phyloP scores from a whole-genome alignment of 345 rosid genomes.

The Eucalyptus sp. region DNA sequence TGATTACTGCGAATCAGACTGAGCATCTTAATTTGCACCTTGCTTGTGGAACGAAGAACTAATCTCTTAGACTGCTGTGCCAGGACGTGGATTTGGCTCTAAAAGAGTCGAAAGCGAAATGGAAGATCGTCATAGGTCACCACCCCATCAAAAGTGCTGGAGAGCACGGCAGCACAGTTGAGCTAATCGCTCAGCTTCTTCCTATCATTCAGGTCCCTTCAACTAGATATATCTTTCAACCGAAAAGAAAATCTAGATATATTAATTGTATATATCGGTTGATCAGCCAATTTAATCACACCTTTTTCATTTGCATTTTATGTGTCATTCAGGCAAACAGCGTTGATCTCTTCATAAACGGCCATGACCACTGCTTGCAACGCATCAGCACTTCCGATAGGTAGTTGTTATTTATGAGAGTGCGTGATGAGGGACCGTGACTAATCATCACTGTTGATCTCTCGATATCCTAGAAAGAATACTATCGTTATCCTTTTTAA shows the following conservation, averaged over 20 bases:
- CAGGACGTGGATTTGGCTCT: slow-evolving; percentile 23
- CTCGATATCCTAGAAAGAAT: neutral
- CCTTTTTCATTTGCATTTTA: neutral
- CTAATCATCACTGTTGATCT: neutral
- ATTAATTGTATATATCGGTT: neutral
- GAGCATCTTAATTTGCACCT: neutral
- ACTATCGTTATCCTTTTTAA: neutral
- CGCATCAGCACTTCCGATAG: slow-evolving; percentile 22
- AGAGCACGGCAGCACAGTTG: slow-evolving; percentile 26
- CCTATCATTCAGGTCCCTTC: slow-evolving; percentile 26
- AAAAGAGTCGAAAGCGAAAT: slow-evolving; percentile 23
- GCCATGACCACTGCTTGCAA: slow-evolving; percentile 44
- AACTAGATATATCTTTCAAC: neutral
- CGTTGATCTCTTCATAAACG: slow-evolving; percentile 38
- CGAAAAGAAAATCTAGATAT: neutral
- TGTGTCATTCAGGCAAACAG: slow-evolving; percentile 11
- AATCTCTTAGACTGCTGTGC: neutral
- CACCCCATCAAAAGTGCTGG: slow-evolving; percentile 42
- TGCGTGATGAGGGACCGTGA: neutral
- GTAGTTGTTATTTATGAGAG: neutral
- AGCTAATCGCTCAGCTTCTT: slow-evolving; percentile 14
- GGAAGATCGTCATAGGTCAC: slow-evolving; percentile 48
- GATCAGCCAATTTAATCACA: neutral
- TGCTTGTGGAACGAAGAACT: neutral
- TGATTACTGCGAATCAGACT: neutral